phyloP scores from a whole-genome alignment of 352 stramenopile genomes.

The Phytopythium kandeliae region DNA sequence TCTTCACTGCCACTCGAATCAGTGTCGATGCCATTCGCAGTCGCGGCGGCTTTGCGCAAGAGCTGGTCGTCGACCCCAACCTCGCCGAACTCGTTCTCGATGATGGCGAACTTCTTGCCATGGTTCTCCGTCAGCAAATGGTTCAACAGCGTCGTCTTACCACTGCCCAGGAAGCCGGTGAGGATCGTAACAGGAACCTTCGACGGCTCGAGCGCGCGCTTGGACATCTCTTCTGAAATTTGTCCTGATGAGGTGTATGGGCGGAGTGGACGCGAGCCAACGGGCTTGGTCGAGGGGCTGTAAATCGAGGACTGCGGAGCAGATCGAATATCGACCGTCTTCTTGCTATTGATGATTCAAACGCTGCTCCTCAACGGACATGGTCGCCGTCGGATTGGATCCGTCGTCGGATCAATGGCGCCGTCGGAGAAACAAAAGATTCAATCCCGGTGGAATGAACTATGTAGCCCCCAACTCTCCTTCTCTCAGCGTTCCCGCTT shows the following conservation, averaged over 20 bases:
- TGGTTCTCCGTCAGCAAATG: conserved; percentile 89
- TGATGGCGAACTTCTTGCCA: conserved; percentile 92
- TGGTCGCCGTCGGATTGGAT: too few species aligned
- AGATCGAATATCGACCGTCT: too few species aligned
- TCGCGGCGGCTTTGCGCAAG: conserved; percentile 27
- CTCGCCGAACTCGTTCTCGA: conserved; percentile 97
- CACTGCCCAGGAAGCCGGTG: conserved; percentile 90
- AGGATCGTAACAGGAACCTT: conserved; percentile 86
- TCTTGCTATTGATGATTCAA: too few species aligned
- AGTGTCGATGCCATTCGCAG: background rate
- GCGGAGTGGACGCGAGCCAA: too few species aligned
- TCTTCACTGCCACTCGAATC: background rate
- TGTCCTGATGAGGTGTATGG: background rate
- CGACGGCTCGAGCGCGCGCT: conserved; percentile 17
- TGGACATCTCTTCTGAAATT: conserved; percentile 15
- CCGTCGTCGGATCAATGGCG: too few species aligned
- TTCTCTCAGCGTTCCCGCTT: background rate
- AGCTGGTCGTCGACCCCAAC: conserved; percentile 90
- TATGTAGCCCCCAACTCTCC: too few species aligned
- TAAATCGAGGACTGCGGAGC: background rate
- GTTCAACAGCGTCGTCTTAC: conserved; percentile 96
- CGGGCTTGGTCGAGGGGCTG: background rate
- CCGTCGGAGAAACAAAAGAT: too few species aligned
- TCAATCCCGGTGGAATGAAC: too few species aligned
- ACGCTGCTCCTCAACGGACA: too few species aligned